Conservation (phyloP, 305 asterid species). For the Fraxinus velutina region DNA sequence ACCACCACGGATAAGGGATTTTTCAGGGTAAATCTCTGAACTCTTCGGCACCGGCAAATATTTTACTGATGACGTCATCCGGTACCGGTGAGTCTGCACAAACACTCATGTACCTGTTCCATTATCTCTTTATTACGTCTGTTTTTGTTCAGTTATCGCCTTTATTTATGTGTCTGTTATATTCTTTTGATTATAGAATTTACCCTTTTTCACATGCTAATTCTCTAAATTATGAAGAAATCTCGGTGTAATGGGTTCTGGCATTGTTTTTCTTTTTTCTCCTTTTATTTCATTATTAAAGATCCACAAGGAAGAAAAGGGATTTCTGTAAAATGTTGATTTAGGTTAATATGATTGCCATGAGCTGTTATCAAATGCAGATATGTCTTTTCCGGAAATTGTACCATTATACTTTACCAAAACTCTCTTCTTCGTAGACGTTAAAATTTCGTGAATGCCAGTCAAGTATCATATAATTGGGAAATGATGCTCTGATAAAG, state of each 20-base stretch:
- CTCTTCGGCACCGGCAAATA: not conserved
- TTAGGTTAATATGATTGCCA: not conserved
- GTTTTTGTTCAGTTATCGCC: not conserved
- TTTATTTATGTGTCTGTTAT: not conserved
- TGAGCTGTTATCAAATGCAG: not conserved
- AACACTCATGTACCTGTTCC: not conserved
- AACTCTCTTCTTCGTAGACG: not conserved
- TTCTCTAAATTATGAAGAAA: no score
- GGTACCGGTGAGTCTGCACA: constrained; percentile 17
- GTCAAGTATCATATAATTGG: not conserved
- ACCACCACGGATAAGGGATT: not conserved
- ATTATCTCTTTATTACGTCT: not conserved
- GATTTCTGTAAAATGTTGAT: not conserved
- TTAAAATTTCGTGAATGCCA: not conserved
- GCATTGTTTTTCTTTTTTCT: not conserved
- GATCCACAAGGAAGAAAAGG: not conserved
- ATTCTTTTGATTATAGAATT: no score
- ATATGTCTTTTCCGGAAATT: no score
- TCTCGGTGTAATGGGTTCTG: not conserved
- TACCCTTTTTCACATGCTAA: no score
- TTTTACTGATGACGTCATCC: constrained; percentile 22
- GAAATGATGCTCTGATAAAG: not conserved
- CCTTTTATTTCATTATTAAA: not conserved
- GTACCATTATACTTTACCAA: no score
- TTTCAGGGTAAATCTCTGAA: not conserved